Conservation (phyloP, 768 basidiomycete genomes). For the Collybia sp. region DNA sequence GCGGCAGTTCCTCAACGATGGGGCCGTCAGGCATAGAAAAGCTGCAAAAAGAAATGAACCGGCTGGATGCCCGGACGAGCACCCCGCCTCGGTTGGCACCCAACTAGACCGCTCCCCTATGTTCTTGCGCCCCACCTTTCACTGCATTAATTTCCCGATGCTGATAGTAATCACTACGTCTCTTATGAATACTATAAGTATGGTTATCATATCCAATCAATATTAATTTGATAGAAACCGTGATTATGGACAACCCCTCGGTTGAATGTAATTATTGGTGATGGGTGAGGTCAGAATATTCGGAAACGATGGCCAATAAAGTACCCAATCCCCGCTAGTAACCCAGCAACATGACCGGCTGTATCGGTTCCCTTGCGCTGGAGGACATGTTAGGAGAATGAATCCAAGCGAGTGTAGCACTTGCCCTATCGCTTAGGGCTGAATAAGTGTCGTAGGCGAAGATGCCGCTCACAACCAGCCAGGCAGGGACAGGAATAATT, state of each 20-base stretch:
- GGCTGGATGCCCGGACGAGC: slow-evolving; percentile 75
- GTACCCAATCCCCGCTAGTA: slow-evolving; percentile 57
- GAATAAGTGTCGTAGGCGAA: slow-evolving; percentile 57
- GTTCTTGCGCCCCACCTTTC: not conserved
- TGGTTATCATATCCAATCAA: too few relatives aligned
- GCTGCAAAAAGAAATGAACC: slow-evolving; percentile 75
- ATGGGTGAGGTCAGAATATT: slow-evolving; percentile 14
- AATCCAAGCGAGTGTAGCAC: slow-evolving; percentile 4
- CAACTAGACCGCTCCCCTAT: not conserved
- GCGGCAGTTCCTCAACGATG: slow-evolving; percentile 37
- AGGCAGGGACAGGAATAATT: slow-evolving; percentile 76
- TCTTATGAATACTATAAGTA: too few relatives aligned
- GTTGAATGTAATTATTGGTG: too few relatives aligned
- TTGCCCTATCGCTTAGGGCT: slow-evolving; percentile 33
- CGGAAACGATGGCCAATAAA: slow-evolving; percentile 37
- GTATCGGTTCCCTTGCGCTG: slow-evolving; percentile 54
- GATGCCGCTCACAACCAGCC: slow-evolving; percentile 65
- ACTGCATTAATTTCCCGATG: too few relatives aligned
- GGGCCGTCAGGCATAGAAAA: slow-evolving; percentile 56
- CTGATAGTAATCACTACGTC: too few relatives aligned
- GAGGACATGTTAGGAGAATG: not conserved
- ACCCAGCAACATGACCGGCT: slow-evolving; percentile 66
- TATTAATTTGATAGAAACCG: too few relatives aligned
- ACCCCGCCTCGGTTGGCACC: slow-evolving; percentile 48
- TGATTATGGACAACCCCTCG: too few relatives aligned